phyloP scores from a whole-genome alignment of 495 filamentous ascomycete genomes.

The Opeltia flavorubescens region DNA sequence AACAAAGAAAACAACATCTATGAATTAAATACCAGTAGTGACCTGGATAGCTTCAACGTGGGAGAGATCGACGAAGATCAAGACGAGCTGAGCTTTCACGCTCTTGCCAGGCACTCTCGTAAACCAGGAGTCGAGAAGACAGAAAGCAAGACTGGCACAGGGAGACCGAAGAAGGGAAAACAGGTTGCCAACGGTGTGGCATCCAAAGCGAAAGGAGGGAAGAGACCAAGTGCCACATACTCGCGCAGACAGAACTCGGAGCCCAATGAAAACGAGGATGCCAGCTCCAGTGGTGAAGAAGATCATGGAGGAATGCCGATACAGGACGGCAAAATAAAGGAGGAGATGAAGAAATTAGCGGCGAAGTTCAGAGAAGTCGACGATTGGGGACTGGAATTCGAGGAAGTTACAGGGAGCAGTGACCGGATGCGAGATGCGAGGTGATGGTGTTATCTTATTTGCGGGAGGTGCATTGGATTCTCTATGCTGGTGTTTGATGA shows the following conservation, averaged over 20 bases:
- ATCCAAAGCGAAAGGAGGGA: neutral
- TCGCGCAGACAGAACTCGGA: conserved; percentile 6
- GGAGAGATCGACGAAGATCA: conserved; percentile 16
- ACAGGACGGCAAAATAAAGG: conserved; percentile 7
- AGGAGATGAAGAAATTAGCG: conserved; percentile 14
- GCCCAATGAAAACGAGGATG: conserved; percentile 1
- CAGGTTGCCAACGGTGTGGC: conserved; percentile 1
- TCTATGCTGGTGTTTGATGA: no score
- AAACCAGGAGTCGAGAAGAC: neutral
- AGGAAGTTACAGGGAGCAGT: conserved; percentile 31
- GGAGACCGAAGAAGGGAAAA: conserved; percentile 2
- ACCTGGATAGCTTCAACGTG: conserved; percentile 6
- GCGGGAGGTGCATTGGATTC: no score
- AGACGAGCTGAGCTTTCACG: conserved; percentile 14
- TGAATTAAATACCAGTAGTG: conserved; percentile 16
- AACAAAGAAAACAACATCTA: conserved; percentile 3
- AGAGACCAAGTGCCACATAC: conserved; percentile 5
- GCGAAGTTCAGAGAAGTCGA: conserved; percentile 46
- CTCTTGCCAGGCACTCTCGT: conserved; percentile 2
- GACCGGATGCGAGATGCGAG: conserved; percentile 23
- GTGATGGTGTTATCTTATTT: no score
- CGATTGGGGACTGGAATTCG: conserved; percentile 48
- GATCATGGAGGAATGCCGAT: neutral
- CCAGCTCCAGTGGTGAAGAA: neutral
- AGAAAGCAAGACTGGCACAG: neutral